Conservation (phyloP, 106 monocot genomes). For the Acanthochlamys bracteata region DNA sequence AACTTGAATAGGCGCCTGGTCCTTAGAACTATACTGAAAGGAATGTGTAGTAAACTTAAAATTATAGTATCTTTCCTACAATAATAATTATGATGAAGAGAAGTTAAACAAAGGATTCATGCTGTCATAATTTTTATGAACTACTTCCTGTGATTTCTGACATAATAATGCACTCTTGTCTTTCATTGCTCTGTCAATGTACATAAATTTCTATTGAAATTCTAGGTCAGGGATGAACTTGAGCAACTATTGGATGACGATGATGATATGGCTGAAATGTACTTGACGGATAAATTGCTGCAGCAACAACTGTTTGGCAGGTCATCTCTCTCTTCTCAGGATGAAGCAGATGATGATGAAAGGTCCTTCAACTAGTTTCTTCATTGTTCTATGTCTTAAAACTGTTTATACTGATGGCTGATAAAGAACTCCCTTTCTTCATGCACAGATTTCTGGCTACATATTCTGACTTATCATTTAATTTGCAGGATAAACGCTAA, state of each 20-base stretch:
- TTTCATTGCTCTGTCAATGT: not conserved
- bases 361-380: slow-evolving; percentile 17
- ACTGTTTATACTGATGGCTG: too few relatives aligned
- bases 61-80: too few relatives aligned
- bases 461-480: not conserved
- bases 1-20: too few relatives aligned
- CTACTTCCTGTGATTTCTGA: too few relatives aligned
- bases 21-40: too few relatives aligned
- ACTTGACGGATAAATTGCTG: slow-evolving; percentile 54
- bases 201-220: not conserved
- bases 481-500: slow-evolving; percentile 18
- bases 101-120: too few relatives aligned
- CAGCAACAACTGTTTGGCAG: slow-evolving; percentile 21
- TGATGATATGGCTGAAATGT: slow-evolving; percentile 78
- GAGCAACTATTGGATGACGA: slow-evolving; percentile 76
- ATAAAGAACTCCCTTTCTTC: too few relatives aligned
- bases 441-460: not conserved
- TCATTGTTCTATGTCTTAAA: too few relatives aligned
- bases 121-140: too few relatives aligned
- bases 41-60: too few relatives aligned
- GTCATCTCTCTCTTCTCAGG: slow-evolving; percentile 24
- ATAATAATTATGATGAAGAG: too few relatives aligned
- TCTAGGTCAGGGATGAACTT: slow-evolving; percentile 76
- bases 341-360: slow-evolving; percentile 18
- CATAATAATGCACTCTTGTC: too few relatives aligned